Evolutionary conservation across 495 filamentous ascomycete genomes (phyloP), one percentile per base, ranked within the genome.

Genomic region (Schizothecium vesticola): DNA sequence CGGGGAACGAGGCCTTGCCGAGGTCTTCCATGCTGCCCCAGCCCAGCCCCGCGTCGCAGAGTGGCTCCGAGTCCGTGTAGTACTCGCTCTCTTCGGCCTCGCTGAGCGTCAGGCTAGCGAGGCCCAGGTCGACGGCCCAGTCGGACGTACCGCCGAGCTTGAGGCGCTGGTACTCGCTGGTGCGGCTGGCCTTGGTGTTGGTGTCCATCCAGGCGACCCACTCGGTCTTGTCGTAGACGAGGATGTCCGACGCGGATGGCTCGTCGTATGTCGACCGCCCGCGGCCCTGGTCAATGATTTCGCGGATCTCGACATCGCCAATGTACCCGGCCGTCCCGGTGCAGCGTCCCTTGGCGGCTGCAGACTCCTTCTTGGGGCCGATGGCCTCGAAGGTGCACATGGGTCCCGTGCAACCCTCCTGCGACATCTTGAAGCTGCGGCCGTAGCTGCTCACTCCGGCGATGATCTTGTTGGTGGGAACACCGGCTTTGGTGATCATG

Each of bases 401-500:
- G 16, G 33, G 31, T 2, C 22, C 26, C 8, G 22, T 31, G 43
- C 66, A 68, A 31, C 66, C 51, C 16, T 60, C 59, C 12, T 68
- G 24, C 9, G 29, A 26, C 65, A 71, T 82, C 51, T 72, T 66
- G 70, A 80, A 80, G 3, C 71, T 73, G 12, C 78, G 74, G 0
- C 78, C 76, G 61, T 81, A 82, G 59, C 72, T 75, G 11, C 71
- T 21, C 3, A 76, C 68, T 4, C 81, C 76, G 19, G 80, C 76
- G 4, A 78, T 26, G 24, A 83, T 65, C 64, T 76, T 82, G 51
- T 72, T 74, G 0, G 75, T 60, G 0, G 75, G 75, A 0, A 83
- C 80, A 22, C 82, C 82, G 7, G 81, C 81, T 64, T 85, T 85
- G 16, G 82, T 85, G 12, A 84, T 76, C 79, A 85, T 82, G 16